Evolutionary conservation across 2,329 filamentous ascomycete species (phyloP).

Genomic region (Orbilia ellipsospora): DNA sequence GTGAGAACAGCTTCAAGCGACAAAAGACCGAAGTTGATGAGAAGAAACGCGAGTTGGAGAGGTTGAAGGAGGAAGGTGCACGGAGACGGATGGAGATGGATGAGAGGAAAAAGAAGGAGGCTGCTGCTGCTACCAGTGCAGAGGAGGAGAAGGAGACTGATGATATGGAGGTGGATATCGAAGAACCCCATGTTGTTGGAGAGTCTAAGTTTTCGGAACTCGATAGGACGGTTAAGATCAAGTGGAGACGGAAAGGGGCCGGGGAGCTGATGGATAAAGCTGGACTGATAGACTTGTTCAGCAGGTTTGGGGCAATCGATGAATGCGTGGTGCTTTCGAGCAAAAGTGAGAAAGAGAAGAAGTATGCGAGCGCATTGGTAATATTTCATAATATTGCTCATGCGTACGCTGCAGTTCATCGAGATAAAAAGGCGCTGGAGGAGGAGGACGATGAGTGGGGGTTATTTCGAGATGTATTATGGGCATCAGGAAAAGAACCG

Average conservation of each 20-base stretch:
- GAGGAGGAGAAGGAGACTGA: conserved; percentile 61
- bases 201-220: conserved; percentile 62
- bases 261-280: conserved; percentile 62
- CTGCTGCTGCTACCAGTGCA: conserved; percentile 62
- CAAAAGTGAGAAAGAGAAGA: conserved; percentile 54
- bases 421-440: conserved; percentile 42
- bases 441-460: conserved; percentile 39
- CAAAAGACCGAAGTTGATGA: conserved; percentile 64
- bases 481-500: conserved; percentile 58
- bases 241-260: conserved; percentile 62
- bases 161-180: conserved; percentile 60
- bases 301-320: conserved; percentile 65
- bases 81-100: conserved; percentile 64
- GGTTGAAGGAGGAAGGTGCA: conserved; percentile 62
- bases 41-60: conserved; percentile 53
- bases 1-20: conserved; percentile 62
- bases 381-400: conserved; percentile 57
- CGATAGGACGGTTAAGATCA: conserved; percentile 65
- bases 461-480: conserved; percentile 57
- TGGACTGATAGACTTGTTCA: conserved; percentile 62
- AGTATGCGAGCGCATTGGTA: conserved; percentile 56
- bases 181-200: conserved; percentile 50
- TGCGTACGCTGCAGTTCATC: conserved; percentile 57
- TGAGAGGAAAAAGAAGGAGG: conserved; percentile 64
- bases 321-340: conserved; percentile 55